Evolutionary conservation across 2,329 filamentous ascomycete genomes (phyloP).

Genomic region (Ophiostoma piceae): DNA sequence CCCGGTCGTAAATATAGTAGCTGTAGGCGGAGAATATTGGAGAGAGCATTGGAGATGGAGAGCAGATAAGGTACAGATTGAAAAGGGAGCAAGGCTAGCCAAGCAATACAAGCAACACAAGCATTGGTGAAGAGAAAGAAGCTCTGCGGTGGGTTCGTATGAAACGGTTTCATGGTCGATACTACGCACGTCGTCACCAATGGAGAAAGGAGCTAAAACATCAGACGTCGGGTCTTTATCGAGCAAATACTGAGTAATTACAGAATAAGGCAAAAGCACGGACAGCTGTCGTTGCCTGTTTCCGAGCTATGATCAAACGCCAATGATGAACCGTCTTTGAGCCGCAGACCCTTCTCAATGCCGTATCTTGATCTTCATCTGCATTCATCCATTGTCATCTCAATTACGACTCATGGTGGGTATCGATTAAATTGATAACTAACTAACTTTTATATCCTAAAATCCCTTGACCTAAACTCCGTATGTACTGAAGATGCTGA

Average conservation of each 20-base stretch:
- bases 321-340: not conserved
- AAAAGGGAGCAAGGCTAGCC: not conserved
- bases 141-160: not conserved
- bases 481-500: conserved; percentile 5
- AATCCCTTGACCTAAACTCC: conserved; percentile 10
- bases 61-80: not conserved
- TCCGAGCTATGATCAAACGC: conserved; percentile 4
- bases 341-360: not conserved
- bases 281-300: not conserved
- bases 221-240: not conserved
- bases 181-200: not conserved
- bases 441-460: conserved; percentile 1
- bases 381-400: not conserved
- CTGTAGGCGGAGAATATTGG: too few species aligned
- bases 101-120: not conserved
- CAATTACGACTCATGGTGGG: not conserved
- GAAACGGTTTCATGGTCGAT: conserved; percentile 4
- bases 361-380: not conserved
- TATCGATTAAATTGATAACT: conserved; percentile 9
- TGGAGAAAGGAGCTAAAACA: conserved; percentile 11
- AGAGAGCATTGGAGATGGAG: too few species aligned
- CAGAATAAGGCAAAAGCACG: not conserved
- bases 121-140: not conserved
- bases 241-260: not conserved
- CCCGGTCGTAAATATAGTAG: not conserved